phyloP scores from a whole-genome alignment of 2,329 filamentous ascomycete species.

The Cordyceps pruinosa region DNA sequence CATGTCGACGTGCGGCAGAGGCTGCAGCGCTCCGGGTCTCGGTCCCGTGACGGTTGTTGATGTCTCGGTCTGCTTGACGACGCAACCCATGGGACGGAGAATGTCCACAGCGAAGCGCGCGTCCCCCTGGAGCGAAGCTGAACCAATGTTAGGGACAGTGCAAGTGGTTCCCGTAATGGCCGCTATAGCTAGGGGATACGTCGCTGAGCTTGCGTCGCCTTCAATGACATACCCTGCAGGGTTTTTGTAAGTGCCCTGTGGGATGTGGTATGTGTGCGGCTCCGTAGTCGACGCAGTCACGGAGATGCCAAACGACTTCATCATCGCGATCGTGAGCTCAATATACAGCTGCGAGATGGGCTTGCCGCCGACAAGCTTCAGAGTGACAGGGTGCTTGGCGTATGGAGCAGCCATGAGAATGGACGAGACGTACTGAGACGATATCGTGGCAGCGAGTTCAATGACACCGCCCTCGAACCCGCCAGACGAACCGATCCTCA shows the following conservation, averaged over 20 bases:
- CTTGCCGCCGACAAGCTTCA: slow-evolving; percentile 89
- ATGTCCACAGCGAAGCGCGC: slow-evolving; percentile 90
- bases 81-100: slow-evolving; percentile 86
- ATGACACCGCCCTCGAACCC: slow-evolving; percentile 84
- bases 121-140: slow-evolving; percentile 85
- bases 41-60: slow-evolving; percentile 94
- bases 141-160: slow-evolving; percentile 94
- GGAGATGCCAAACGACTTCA: slow-evolving; percentile 80
- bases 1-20: slow-evolving; percentile 85
- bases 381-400: slow-evolving; percentile 84
- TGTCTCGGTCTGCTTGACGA: slow-evolving; percentile 72
- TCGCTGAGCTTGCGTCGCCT: slow-evolving; percentile 95
- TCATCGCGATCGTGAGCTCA: slow-evolving; percentile 98
- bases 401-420: slow-evolving; percentile 96
- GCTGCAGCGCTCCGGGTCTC: slow-evolving; percentile 62
- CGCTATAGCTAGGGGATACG: slow-evolving; percentile 88
- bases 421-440: slow-evolving; percentile 98
- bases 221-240: slow-evolving; percentile 84
- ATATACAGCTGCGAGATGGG: slow-evolving; percentile 97
- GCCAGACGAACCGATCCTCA: slow-evolving; percentile 73
- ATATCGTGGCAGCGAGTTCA: slow-evolving; percentile 88
- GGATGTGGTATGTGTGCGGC: slow-evolving; percentile 88
- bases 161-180: slow-evolving; percentile 94
- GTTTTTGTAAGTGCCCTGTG: slow-evolving; percentile 74
- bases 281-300: slow-evolving; percentile 72